Evolutionary conservation across 768 basidiomycete genomes (phyloP), one percentile per base, ranked within the genome.

Genomic region (Daedalea quercina): DNA sequence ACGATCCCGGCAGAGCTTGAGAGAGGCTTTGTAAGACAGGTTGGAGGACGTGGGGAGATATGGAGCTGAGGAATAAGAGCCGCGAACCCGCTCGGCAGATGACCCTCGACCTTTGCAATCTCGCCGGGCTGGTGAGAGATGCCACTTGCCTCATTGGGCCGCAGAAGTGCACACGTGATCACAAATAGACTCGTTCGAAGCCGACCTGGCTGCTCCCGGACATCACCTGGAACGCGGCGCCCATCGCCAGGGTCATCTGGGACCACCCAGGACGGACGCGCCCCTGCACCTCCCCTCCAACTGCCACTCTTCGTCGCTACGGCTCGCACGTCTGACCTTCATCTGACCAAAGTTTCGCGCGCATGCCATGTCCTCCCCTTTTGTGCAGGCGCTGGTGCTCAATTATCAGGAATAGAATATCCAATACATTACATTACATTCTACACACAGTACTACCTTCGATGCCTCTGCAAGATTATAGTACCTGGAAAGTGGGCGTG

Each of bases 1-100:
- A 70, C 72, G 73, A 73, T 64, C 70, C 71, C 67, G 64, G 63
- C 48, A 46, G 31, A 17, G 24, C 19, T 24, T 41, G 46, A 9
- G 17, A 47, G 46, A 12, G 26, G 31, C 19, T 26, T 15, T 33
- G 33, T n/a, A 13, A 9, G 46, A 49, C 48, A 49, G 48, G 19
- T 20, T 49, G 48, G 28, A 47, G 12, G 28, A 24, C 11, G 46
- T n/a, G 31, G 46, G 12, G 3, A 33, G 28, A 31, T 4, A 33
- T 35, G 25, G 48, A 24, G 48, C 9, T 49, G 48, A 25, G 33
- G 13, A 20, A 20, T 9, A 37, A 9, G 35, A 17, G 33, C 8
- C 9, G 35, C 11, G 35, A 22, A 13, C 34, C 34, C 13, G n/a
- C 17, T 37, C 28, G 48, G 34, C 48, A 49, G 34, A 47, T 47